Base-by-base conservation (phyloP, 257 asterid species). In the Jasminum sambac region DNA sequence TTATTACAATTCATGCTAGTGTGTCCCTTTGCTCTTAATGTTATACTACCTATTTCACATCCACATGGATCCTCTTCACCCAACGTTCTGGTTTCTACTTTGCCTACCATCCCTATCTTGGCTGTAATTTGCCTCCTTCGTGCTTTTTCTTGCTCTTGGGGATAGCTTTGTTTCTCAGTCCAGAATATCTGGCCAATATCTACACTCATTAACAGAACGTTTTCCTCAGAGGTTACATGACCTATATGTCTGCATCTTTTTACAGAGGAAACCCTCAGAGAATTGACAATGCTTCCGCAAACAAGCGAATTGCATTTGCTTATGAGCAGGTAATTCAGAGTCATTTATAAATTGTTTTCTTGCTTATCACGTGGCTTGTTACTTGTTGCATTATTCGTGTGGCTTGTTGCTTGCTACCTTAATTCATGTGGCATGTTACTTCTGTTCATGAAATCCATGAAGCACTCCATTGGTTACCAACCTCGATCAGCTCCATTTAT, bases 211-310 rank as follows among this genome's bases (percentile, higher is more conserved):
- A 63, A 46, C 39, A 44, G 60, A 41, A 57, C 57, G 64, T 63
- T 39, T 39, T 37, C 61, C 38, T 10, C 23, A 62, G 17, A 43
- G 24, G 62, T 23, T 61, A 46, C 36, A 9, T 69, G 73, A 63
- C 55, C 10, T 24, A 23, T 73, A 17, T 52, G 21, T 52, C 25
- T 38, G 24, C 67, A 52, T 82, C 36, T 79, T 23, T 25, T 81
- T 78, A 71, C 89, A 95, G 99, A 78, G 92, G 87, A 71, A 95
- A 95, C 77, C 99, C 99, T 4, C 98, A 91, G 84, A 88, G 99
- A 83, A 83, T 88, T 68, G 99, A 95, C 78, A 91, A 83, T 76
- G 89, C 83, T 67, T 85, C 89, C 74, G 90, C 99, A 44, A 89
- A 76, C 80, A 95, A 91, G 81, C 81, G 93, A 52, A 84, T 91